Evolutionary conservation across 2,329 filamentous ascomycete genomes (phyloP).

Genomic region (Didymella exigua): DNA sequence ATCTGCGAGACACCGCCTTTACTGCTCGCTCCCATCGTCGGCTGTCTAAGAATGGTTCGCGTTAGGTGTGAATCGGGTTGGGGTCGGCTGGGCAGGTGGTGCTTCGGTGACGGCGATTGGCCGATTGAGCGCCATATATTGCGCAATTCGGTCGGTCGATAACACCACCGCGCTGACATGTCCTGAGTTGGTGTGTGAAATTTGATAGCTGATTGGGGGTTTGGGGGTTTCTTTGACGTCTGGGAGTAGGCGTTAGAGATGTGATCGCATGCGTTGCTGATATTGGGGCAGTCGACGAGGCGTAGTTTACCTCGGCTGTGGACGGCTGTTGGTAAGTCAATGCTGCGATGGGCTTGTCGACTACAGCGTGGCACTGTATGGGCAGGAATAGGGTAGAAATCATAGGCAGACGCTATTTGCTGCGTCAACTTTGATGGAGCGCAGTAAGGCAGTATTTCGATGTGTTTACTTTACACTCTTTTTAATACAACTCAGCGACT

Average conservation of each 20-base stretch:
- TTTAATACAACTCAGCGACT: neutral
- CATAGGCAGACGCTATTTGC: too few relatives aligned
- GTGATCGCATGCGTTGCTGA: too few relatives aligned
- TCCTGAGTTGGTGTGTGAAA: neutral
- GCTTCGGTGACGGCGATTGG: slow-evolving; percentile 5
- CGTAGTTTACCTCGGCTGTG: too few relatives aligned
- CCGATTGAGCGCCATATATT: slow-evolving; percentile 5
- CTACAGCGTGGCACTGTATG: too few relatives aligned
- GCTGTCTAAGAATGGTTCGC: slow-evolving; percentile 12
- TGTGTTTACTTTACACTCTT: neutral
- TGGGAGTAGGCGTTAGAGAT: too few relatives aligned
- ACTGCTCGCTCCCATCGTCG: slow-evolving; percentile 6
- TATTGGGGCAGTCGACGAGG: too few relatives aligned
- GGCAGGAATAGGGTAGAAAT: too few relatives aligned
- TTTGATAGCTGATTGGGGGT: too few relatives aligned
- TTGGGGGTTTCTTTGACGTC: neutral
- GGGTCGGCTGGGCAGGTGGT: slow-evolving; percentile 5
- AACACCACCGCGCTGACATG: slow-evolving; percentile 1
- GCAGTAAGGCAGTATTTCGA: neutral
- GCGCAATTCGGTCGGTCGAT: slow-evolving; percentile 15
- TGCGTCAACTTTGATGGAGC: neutral
- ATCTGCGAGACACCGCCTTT: slow-evolving; percentile 3
- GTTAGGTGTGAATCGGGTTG: slow-evolving; percentile 3
- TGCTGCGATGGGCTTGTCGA: too few relatives aligned
- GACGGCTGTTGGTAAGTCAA: too few relatives aligned